Conservation (phyloP, 208 protist species). For the Kentomonas sorsogonicus region DNA sequence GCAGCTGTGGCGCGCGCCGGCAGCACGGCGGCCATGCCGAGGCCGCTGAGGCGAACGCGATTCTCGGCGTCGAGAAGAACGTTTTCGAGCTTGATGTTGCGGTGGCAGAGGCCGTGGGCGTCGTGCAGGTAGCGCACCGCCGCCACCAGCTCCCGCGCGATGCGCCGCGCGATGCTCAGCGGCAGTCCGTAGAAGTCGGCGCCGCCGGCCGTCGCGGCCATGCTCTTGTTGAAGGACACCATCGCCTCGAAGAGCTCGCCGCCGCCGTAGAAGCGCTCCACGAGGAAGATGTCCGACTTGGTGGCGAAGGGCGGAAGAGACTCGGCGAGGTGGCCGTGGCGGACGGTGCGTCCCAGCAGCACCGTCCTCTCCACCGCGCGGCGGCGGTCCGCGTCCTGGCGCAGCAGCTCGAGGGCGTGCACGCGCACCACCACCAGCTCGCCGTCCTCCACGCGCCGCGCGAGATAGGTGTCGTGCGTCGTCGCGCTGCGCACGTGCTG, state of each 20-base stretch:
- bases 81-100: conserved; percentile 74
- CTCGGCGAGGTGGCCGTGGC: conserved; percentile 43
- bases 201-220: background rate
- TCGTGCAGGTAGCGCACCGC: conserved; percentile 53
- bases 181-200: conserved; percentile 11
- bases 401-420: conserved; percentile 55
- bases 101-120: conserved; percentile 50
- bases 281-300: conserved; percentile 46
- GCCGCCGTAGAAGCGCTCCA: conserved; percentile 47
- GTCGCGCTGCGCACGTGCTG: conserved; percentile 33
- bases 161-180: conserved; percentile 21
- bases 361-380: conserved; percentile 50
- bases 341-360: conserved; percentile 28
- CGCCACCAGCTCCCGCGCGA: conserved; percentile 45
- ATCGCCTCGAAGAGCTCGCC: conserved; percentile 59
- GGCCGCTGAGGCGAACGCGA: conserved; percentile 42
- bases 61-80: conserved; percentile 48
- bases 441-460: conserved; percentile 2
- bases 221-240: conserved; percentile 9
- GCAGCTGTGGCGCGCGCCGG: background rate
- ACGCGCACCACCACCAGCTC: conserved; percentile 46
- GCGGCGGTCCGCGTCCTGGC: conserved; percentile 33
- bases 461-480: conserved; percentile 64
- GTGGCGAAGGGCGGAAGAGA: conserved; percentile 36
- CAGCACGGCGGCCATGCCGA: conserved; percentile 55